Evolutionary conservation across 345 rosid species (phyloP), one percentile per base, ranked within the genome.

Genomic region (Xanthoceras sorbifolium): DNA sequence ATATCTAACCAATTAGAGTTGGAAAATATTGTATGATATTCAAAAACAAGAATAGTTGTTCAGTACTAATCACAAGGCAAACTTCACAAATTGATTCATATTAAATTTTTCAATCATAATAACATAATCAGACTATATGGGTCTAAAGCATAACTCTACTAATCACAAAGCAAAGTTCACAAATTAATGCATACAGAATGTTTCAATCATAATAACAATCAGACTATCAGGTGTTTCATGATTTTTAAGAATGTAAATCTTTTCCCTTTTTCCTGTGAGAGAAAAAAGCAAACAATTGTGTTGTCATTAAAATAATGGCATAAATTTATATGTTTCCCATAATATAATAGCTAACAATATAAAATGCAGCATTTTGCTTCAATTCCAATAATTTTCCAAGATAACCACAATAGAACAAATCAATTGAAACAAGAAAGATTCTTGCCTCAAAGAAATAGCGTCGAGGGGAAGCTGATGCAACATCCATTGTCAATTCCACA

Each of bases 381-480:
- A n/a, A 52, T n/a, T 52, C 40, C 42, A 52, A 70, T 31, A 23
- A 4, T 70, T 70, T 70, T 22, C 22, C 25, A 54, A 18, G 60
- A 54, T 54, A 76, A 11, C 32, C 26, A 26, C 69, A 42, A 5
- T 68, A 63, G 61, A 46, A 74, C 74, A 74, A 59, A 59, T 29
- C 17, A 73, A 44, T 48, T 20, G 78, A 73, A 78, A 81, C 78
- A 71, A 64, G 44, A 82, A 75, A 72, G 80, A 83, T 72, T 67
- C 90, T 87, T 87, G 87, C 99, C 97, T 96, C 98, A 3, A 96
- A 96, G 85, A 93, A 93, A 87, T 91, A 92, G 44, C 98, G 88
- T 7, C 98, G 76, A 10, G 97, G 99, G 66, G 98, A 89, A 70
- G 97, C 95, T 14, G 98, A 96, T 81, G 97, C 86, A 71, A 96